Base-by-base conservation (phyloP, 139 green algal species). In the Haematococcus lacustris region DNA sequence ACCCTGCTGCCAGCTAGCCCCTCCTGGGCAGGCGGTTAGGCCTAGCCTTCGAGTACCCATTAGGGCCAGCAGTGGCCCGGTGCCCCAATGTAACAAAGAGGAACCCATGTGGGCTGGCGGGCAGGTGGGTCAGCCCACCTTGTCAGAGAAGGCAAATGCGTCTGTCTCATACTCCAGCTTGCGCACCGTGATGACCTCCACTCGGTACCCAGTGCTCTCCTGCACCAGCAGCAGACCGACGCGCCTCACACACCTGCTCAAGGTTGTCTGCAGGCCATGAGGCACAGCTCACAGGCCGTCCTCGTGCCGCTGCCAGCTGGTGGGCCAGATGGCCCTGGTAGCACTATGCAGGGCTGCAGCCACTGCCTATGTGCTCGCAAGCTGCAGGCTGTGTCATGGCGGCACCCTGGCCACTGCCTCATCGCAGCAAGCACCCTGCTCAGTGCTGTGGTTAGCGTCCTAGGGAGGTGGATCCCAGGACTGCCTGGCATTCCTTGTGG, bases 141-240 rank as follows among this genome's bases (percentile, higher is more conserved):
- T 97, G 81, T 98, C 94, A 21, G 86, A 88, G 72, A 97, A 97
- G 3, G 83, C 87, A 79, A 96, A 98, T 30, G 90, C 87, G 77
- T 98, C 94, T 33, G 86, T 88, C 83, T 96, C 91, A 79, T 96
- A 95, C 87, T 97, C 91, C 60, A 98, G 87, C 81, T 95, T 96
- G 47, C 94, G 82, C n/a, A 97, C 83, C n/a, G 94, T 98, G n/a
- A 94, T 84, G 3, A 93, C 91, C 76, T 95, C 86, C 13, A 97
- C 47, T 32, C 89, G 82, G 86, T 94, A 97, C 3, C 91, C 91
- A 3, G 92, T 94, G 26, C 85, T 66, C 61, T 30, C 40, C 65
- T 71, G 38, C 26, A 53, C 9, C 43, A 53, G 43, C 43, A 53
- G 9, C 9, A 17, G 9, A 53, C 43, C 9, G 43, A 17, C 43